Evolutionary conservation across 306 rosid species (phyloP).

Genomic region (Cicer pinnatifidum): DNA sequence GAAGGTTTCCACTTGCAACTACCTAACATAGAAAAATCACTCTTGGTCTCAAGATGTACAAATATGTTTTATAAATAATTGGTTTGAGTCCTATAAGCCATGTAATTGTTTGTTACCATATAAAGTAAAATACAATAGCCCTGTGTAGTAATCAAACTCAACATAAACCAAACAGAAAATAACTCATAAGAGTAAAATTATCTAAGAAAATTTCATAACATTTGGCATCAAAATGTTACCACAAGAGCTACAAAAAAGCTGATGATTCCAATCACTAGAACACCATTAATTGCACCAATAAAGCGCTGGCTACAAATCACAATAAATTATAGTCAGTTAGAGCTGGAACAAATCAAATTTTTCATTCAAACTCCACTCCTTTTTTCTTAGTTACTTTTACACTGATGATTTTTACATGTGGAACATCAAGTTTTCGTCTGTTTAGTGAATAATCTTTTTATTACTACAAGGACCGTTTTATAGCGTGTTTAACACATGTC

Average conservation of each 20-base stretch:
- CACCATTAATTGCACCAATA: conserved; percentile 73
- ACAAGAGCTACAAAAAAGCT: conserved; percentile 73
- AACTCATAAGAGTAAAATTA: neutral
- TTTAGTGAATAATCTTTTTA: neutral
- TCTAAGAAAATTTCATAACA: neutral
- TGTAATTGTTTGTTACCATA: neutral
- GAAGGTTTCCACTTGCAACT: conserved; percentile 79
- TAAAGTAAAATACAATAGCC: neutral
- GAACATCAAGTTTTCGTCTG: neutral
- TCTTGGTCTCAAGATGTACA: conserved; percentile 13
- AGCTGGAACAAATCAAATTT: neutral
- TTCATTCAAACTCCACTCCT: neutral
- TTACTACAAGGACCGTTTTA: neutral
- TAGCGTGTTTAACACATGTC: neutral
- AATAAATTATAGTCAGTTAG: conserved; percentile 32
- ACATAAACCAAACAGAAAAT: no score
- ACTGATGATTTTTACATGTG: neutral
- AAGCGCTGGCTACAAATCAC: conserved; percentile 71
- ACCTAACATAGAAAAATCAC: conserved; percentile 52
- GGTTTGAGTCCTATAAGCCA: conserved; percentile 3
- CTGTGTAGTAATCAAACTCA: no score
- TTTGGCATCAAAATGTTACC: conserved; percentile 52
- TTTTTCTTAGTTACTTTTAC: neutral
- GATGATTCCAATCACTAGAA: conserved; percentile 67
- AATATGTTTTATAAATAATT: conserved; percentile 5